Evolutionary conservation across 1,284 basidiomycete genomes (phyloP), one percentile per base, ranked within the genome.

Genomic region (Cutaneotrichosporon sp.): DNA sequence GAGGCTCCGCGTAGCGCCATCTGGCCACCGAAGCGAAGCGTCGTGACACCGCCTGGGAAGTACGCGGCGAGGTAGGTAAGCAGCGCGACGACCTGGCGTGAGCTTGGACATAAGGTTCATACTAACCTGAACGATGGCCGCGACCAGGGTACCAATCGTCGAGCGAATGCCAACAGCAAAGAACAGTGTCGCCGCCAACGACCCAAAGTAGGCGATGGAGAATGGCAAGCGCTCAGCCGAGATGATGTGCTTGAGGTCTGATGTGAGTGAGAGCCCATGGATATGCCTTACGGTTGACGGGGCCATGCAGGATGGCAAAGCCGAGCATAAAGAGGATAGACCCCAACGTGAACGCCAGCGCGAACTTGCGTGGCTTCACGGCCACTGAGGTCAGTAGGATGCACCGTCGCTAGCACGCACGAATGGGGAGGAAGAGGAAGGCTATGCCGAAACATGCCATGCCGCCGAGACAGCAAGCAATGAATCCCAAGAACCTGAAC

Each of bases 401-500:
- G 13, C 17, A 4, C n/a, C n/a, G n/a, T n/a, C n/a, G 36, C 18
- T 2, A 22, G 13, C 18, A 64, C 69, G 60, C 51, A 74, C 74
- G 79, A 49, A 92, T 73, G 4, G 93, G 91, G 20, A 96, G 78
- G 14, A 90, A 92, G 56, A 97, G 72, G 78, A 98, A 98, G 14
- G 91, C 85, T 49, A 98, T 87, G 58, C 90, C 85, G 80, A 99
- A 98, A 77, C 94, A 98, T 1, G 93, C 87, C 37, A 84, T 85
- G 5, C 92, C 92, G 10, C 94, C 94, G 17, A 88, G 77, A 44
- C 94, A 77, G 69, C 93, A 97, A 22, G 84, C 87, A 49, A 90
- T 82, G 73, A 99, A 99, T n/a, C 91, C 94, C 8, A 97, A 77
- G 63, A 98, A 80, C 63, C 89, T 91, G 36, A 37, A 42, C 45